Evolutionary conservation across 352 stramenopile species (phyloP).

Genomic region (Globisporangium paddicum): DNA sequence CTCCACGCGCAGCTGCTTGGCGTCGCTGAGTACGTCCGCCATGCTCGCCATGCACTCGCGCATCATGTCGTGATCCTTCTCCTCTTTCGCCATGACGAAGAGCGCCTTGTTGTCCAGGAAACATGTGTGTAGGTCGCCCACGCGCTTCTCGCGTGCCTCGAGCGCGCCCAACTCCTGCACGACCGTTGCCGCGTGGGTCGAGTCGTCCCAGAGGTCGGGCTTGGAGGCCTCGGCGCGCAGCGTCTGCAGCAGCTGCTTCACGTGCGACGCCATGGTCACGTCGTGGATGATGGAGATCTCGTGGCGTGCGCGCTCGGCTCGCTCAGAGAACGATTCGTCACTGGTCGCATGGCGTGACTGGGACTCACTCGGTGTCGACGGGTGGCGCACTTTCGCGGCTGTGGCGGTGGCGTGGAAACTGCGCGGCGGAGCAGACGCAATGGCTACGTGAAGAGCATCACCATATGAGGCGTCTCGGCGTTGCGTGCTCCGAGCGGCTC

Average conservation of each 20-base stretch:
- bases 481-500: neutral
- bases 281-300: constrained; percentile 52
- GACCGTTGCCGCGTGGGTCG: constrained; percentile 39
- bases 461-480: neutral
- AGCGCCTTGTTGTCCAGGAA: constrained; percentile 69
- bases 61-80: constrained; percentile 46
- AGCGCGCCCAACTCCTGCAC: constrained; percentile 59
- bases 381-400: neutral
- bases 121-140: constrained; percentile 28
- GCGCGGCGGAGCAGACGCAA: neutral
- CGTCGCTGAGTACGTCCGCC: constrained; percentile 25
- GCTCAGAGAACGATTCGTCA: constrained; percentile 35
- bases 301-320: constrained; percentile 25
- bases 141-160: constrained; percentile 38
- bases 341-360: neutral
- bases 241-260: constrained; percentile 30
- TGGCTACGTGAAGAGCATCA: neutral
- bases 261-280: constrained; percentile 31
- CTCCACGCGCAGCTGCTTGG: constrained; percentile 55
- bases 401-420: neutral
- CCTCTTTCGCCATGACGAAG: constrained; percentile 52
- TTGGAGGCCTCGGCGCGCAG: constrained; percentile 40
- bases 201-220: constrained; percentile 59
- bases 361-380: neutral
- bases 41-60: constrained; percentile 46